A percentile compares a stretch with the other conserved stretches of the same genome.
Conservation (phyloP, 805 yeast genomes). For the Ogataea methylovora region DNA sequence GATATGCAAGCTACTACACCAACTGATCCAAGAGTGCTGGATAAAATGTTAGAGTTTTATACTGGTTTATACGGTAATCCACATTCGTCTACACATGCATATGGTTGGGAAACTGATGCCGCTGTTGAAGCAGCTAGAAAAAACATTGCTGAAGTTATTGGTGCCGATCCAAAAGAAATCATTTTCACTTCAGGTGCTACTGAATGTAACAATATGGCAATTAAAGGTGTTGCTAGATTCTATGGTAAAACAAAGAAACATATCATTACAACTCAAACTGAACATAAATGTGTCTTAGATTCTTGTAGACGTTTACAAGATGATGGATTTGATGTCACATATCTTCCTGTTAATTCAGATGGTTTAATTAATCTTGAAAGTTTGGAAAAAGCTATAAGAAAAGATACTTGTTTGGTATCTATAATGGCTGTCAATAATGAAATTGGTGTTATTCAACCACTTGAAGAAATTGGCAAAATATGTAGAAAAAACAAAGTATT, state of each 20-base stretch:
- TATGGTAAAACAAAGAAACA: constrained; percentile 86
- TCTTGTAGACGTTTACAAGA: constrained; percentile 92
- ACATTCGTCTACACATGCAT: constrained; percentile 92
- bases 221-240: constrained; percentile 94
- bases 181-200: constrained; percentile 98
- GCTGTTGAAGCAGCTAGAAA: constrained; percentile 85
- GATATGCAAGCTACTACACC: constrained; percentile 99
- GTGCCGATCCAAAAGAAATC: constrained; percentile 95
- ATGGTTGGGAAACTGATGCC: constrained; percentile 97
- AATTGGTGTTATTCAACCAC: constrained; percentile 95
- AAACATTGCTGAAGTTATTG: constrained; percentile 74
- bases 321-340: constrained; percentile 95
- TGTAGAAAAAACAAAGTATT: constrained; percentile 86
- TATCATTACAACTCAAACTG: constrained; percentile 93
- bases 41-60: constrained; percentile 74
- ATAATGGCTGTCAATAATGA: constrained; percentile 98
- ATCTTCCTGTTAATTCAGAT: constrained; percentile 72
- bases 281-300: constrained; percentile 98
- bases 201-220: constrained; percentile 89
- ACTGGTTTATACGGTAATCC: constrained; percentile 98
- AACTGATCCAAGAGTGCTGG: constrained; percentile 92
- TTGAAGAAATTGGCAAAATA: constrained; percentile 84
- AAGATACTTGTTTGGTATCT: constrained; percentile 85
- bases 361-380: constrained; percentile 77
- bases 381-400: constrained; percentile 75